A percentile compares a stretch with the other conserved stretches of the same genome.
Conservation (phyloP, 768 basidiomycete species). For the Rhizopogon sp. region DNA sequence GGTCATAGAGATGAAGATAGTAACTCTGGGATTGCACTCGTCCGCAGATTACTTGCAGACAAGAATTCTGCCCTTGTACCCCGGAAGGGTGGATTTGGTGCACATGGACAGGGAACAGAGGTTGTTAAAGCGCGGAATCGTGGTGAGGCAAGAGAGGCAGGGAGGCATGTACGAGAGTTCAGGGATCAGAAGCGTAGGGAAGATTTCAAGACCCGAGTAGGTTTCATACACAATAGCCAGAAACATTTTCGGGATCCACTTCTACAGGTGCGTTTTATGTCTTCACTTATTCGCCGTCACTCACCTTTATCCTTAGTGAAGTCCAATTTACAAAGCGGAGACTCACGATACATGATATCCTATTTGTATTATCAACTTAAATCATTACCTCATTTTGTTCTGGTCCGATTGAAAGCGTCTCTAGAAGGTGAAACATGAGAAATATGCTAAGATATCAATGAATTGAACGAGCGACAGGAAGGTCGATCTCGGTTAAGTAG, state of each 20-base stretch:
- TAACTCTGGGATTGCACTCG: slow-evolving; percentile 70
- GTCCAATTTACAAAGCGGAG: not conserved
- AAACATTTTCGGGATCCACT: slow-evolving; percentile 83
- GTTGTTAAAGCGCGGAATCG: slow-evolving; percentile 88
- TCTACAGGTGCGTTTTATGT: slow-evolving; percentile 37
- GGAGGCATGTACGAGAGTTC: slow-evolving; percentile 78
- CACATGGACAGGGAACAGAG: slow-evolving; percentile 74
- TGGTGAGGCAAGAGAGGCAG: slow-evolving; percentile 94
- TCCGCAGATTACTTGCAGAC: slow-evolving; percentile 73
- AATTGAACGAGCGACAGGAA: slow-evolving; percentile 28
- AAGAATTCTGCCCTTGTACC: slow-evolving; percentile 85
- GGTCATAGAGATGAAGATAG: slow-evolving; percentile 49
- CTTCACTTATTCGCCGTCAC: not conserved
- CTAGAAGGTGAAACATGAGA: slow-evolving; percentile 9
- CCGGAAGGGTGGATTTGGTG: slow-evolving; percentile 79
- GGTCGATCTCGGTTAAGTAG: slow-evolving; percentile 35
- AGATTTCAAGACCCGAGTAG: slow-evolving; percentile 82
- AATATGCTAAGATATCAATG: slow-evolving; percentile 20
- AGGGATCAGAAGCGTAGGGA: slow-evolving; percentile 75
- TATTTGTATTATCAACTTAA: not conserved
- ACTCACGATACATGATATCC: not conserved
- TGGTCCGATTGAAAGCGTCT: not conserved
- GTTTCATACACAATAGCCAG: slow-evolving; percentile 76
- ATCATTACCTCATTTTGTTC: not conserved
- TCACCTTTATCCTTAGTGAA: slow-evolving; percentile 17